Evolutionary conservation across 1,139 yeast genomes (phyloP), one percentile per base, ranked within the genome.

Genomic region (Yamadazyma friedrichii): DNA sequence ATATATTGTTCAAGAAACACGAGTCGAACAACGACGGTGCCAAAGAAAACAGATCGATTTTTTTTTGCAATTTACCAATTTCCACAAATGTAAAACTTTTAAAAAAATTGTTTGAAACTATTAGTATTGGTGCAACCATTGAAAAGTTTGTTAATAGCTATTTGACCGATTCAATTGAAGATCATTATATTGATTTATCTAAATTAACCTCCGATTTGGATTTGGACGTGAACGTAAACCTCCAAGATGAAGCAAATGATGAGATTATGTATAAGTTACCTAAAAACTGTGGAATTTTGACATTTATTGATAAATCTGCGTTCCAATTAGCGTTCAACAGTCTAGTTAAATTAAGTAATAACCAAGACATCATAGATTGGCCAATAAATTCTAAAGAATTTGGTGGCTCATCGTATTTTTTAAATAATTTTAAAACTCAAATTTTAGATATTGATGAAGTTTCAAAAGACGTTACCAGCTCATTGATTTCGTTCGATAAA

Each of bases 1-100:
- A 76, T 53, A 62, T 83, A 49, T 84, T 71, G 54, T 67, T 76
- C 53, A 84, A 83, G 58, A 84, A 80, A 54, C 94, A 85, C 56
- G 81, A 78, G 44, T 57, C 67, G 12, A 55, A 66, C n/a, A 71
- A 64, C 39, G 15, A 20, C 6, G 58, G 59, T 17, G 42, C 41
- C 24, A 52, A 51, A 9, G 58, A 57, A 27, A 58, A 69, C 10
- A 53, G 83, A 38, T 73, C 85, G 10, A 63, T 91, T 13, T 91
- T 89, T 61, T 60, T 84, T n/a, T 80, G 84, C 45, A 89, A 89
- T 56, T 65, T 88, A 36, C 96, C 97, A 2, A 66, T 83, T 24
- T 74, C 76, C 45, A 72, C 89, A 9, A 70, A 74, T 29, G 55
- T 76, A 12, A 67, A 72, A 28, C 67, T 70, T 22, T 59, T 88